phyloP scores from a whole-genome alignment of 192 early-diverging fungal species.

The Podila horticola region DNA sequence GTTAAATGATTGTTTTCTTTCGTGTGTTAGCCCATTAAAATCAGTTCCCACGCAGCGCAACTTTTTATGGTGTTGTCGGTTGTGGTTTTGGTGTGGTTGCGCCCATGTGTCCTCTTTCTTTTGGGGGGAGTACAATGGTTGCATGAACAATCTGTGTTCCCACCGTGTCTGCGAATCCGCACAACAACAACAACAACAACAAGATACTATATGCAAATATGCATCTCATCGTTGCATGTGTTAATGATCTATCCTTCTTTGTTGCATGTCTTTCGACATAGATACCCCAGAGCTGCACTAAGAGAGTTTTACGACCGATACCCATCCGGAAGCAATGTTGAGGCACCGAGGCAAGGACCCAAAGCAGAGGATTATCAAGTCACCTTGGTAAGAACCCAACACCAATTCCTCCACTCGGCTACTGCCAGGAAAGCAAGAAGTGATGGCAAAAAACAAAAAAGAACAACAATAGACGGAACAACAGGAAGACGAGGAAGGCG shows the following conservation, averaged over 20 bases:
- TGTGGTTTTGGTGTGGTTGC: too few species aligned
- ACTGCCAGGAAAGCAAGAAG: too few species aligned
- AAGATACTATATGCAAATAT: not conserved
- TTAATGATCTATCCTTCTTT: not conserved
- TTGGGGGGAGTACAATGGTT: too few species aligned
- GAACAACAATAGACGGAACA: too few species aligned
- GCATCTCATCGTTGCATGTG: not conserved
- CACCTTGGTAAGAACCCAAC: not conserved
- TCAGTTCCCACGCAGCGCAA: not conserved
- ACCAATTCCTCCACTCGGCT: not conserved
- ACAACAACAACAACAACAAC: too few species aligned
- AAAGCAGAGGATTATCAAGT: not conserved
- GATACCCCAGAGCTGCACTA: not conserved
- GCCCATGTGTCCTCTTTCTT: too few species aligned
- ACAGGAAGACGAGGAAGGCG: not conserved
- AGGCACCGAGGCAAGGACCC: not conserved
- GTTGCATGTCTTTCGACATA: not conserved
- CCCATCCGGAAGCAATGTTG: not conserved
- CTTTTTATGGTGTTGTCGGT: too few species aligned
- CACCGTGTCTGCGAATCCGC: too few species aligned
- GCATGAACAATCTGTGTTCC: too few species aligned
- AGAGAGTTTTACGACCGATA: not conserved
- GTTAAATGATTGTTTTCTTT: not conserved
- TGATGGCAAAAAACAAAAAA: too few species aligned
- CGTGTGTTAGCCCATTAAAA: not conserved